Evolutionary conservation across 2,329 filamentous ascomycete species (phyloP).

Genomic region (Geosmithia morbida): DNA sequence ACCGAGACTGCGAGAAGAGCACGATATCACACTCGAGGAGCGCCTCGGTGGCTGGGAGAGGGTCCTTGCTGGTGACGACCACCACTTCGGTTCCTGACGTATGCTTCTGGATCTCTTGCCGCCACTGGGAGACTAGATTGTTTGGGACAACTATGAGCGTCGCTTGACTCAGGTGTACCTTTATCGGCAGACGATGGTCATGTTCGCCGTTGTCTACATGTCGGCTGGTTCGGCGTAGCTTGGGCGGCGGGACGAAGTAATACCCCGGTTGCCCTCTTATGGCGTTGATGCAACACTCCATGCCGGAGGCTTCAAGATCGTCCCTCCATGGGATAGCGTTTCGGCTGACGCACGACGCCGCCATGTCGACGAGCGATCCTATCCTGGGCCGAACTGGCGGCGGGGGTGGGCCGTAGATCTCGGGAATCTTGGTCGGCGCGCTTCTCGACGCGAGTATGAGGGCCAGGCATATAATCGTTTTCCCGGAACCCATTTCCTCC

Average conservation of each 20-base stretch:
- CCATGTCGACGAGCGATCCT: constrained; percentile 60
- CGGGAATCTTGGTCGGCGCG: constrained; percentile 51
- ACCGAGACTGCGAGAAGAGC: constrained; percentile 59
- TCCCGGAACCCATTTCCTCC: constrained; percentile 72
- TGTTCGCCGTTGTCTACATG: neutral
- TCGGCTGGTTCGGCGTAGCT: constrained; percentile 13
- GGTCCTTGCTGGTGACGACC: constrained; percentile 37
- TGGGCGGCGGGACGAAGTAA: constrained; percentile 39
- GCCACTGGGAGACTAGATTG: constrained; percentile 78
- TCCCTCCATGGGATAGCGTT: constrained; percentile 56
- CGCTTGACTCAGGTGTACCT: constrained; percentile 49
- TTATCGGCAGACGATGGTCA: constrained; percentile 18
- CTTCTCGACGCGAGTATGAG: constrained; percentile 63
- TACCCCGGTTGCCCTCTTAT: constrained; percentile 42
- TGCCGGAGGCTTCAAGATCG: constrained; percentile 42
- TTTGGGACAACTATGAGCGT: constrained; percentile 71
- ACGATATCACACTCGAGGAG: constrained; percentile 61
- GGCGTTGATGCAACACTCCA: constrained; percentile 34
- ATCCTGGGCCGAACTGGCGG: constrained; percentile 27
- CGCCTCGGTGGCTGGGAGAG: constrained; percentile 40
- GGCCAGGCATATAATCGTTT: constrained; percentile 75
- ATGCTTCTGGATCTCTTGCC: constrained; percentile 66
- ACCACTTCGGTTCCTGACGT: constrained; percentile 52
- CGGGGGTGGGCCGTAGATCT: constrained; percentile 33
- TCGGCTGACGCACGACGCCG: constrained; percentile 52